phyloP scores from a whole-genome alignment of 495 filamentous ascomycete species.

The Penicillium samsonianum region DNA sequence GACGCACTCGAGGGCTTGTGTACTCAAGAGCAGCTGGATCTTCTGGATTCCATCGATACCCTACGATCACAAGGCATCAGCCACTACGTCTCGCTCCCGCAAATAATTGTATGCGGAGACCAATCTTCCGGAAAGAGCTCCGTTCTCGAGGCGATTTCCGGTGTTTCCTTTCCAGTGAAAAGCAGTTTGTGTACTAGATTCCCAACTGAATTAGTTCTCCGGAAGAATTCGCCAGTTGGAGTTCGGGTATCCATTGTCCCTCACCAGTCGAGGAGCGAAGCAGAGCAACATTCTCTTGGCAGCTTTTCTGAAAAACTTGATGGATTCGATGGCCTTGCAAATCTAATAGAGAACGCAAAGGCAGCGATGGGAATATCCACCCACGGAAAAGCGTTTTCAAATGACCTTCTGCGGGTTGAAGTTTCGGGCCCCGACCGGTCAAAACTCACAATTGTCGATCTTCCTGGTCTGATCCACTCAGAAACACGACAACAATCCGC shows the following conservation, averaged over 20 bases:
- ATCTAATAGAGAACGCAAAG: slow-evolving; percentile 53
- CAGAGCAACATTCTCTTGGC: slow-evolving; percentile 25
- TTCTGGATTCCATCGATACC: slow-evolving; percentile 59
- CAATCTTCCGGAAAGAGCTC: slow-evolving; percentile 66
- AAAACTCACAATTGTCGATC: slow-evolving; percentile 58
- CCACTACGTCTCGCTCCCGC: slow-evolving; percentile 54
- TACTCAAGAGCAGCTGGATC: slow-evolving; percentile 43
- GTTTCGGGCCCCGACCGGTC: slow-evolving; percentile 53
- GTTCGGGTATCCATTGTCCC: slow-evolving; percentile 44
- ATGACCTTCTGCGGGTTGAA: slow-evolving; percentile 55
- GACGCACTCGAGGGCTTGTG: slow-evolving; percentile 21
- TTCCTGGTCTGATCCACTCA: slow-evolving; percentile 54
- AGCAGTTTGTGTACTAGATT: slow-evolving; percentile 58
- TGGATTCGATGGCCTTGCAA: slow-evolving; percentile 34
- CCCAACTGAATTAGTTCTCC: slow-evolving; percentile 59
- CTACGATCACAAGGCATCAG: slow-evolving; percentile 59
- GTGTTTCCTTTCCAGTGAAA: slow-evolving; percentile 57
- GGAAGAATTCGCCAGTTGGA: slow-evolving; percentile 30
- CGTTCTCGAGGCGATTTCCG: slow-evolving; percentile 66
- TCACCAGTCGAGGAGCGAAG: slow-evolving; percentile 25
- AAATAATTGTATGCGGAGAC: slow-evolving; percentile 67
- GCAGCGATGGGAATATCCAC: slow-evolving; percentile 51
- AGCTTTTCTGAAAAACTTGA: slow-evolving; percentile 40
- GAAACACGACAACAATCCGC: slow-evolving; percentile 49
- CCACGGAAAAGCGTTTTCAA: slow-evolving; percentile 40